Conservation (phyloP, 129 eudicot genomes). For the Helianthus annuus region HanXRQr2.0-SUNRISE NC_035445.2:45199497-45199996, state of each 20-base stretch:
- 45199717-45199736: not conserved
- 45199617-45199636: not conserved
- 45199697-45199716: not conserved
- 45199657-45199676: not conserved
- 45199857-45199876: too few relatives aligned
- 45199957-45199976: too few relatives aligned
- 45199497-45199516: too few relatives aligned
- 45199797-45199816: not conserved
- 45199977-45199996: too few relatives aligned
- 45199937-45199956: too few relatives aligned
- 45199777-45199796: not conserved
- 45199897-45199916: too few relatives aligned
- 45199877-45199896: too few relatives aligned
- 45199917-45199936: too few relatives aligned
- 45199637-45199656: not conserved
- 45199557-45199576: too few relatives aligned
- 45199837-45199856: not conserved
- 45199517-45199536: too few relatives aligned
- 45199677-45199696: not conserved
- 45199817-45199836: not conserved
- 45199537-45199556: too few relatives aligned
- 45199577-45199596: too few relatives aligned
- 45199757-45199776: conserved; percentile 7
- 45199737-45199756: not conserved
- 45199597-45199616: not conserved